Percentiles rank a stretch among this genome's conserved stretches.
Conservation (phyloP, 805 yeast genomes). For the Cyberlindnera subsufficiens region DNA sequence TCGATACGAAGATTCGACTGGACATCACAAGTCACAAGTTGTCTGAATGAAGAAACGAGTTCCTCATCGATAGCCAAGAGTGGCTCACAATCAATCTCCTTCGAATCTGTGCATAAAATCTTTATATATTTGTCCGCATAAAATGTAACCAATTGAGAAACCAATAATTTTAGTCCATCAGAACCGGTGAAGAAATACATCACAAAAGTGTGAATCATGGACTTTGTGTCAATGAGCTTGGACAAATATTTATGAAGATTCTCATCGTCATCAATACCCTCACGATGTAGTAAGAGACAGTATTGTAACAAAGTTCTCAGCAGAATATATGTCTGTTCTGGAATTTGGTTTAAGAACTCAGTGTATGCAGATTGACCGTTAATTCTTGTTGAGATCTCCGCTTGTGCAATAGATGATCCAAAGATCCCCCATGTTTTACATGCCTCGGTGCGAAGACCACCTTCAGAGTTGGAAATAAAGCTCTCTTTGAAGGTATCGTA, state of each 20-base stretch:
- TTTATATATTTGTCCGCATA: neutral
- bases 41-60: too few relatives aligned
- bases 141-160: slow-evolving; percentile 1
- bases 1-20: neutral
- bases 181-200: slow-evolving; percentile 4
- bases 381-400: slow-evolving; percentile 54
- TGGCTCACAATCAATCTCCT: too few relatives aligned
- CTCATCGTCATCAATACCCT: neutral
- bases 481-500: neutral
- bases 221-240: neutral
- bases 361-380: slow-evolving; percentile 29
- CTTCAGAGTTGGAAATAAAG: neutral
- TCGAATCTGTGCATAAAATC: too few relatives aligned
- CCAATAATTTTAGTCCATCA: slow-evolving; percentile 2
- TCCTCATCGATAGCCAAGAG: too few relatives aligned
- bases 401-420: slow-evolving; percentile 36
- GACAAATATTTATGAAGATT: neutral
- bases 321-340: slow-evolving; percentile 34
- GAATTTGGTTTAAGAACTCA: slow-evolving; percentile 27
- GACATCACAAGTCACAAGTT: too few relatives aligned
- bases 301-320: slow-evolving; percentile 25
- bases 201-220: slow-evolving; percentile 8
- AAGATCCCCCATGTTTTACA: slow-evolving; percentile 8
- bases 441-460: slow-evolving; percentile 29
- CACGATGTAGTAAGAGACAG: slow-evolving; percentile 3